phyloP scores from a whole-genome alignment of 345 rosid genomes.

The Euclidium syriacum region DNA sequence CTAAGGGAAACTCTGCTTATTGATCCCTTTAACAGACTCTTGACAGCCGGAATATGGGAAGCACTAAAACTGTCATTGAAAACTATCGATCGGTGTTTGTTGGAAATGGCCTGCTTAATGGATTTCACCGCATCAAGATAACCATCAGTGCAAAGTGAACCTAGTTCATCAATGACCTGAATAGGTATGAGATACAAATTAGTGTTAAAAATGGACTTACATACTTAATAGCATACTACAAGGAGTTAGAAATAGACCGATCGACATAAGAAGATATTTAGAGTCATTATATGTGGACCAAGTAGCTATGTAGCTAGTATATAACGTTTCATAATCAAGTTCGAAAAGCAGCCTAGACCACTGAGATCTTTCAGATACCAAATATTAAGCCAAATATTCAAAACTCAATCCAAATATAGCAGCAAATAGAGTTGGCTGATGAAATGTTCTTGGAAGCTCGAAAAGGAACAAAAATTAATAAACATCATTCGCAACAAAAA shows the following conservation, averaged over 20 bases:
- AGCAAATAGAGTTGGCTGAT: neutral
- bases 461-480: neutral
- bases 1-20: conserved; percentile 39
- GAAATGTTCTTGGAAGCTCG: neutral
- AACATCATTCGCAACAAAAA: neutral
- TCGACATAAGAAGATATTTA: neutral
- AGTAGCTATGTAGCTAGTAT: neutral
- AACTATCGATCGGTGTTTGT: conserved; percentile 45
- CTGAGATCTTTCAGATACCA: neutral
- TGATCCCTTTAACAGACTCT: conserved; percentile 39
- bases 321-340: neutral
- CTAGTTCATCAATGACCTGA: conserved; percentile 73
- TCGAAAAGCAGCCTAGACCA: neutral
- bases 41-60: conserved; percentile 30
- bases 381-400: neutral
- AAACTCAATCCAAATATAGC: neutral
- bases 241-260: neutral
- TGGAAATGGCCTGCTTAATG: conserved; percentile 53
- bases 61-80: conserved; percentile 38
- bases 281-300: neutral
- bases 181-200: conserved; percentile 3
- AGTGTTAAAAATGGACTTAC: neutral
- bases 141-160: conserved; percentile 34
- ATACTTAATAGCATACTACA: neutral
- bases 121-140: conserved; percentile 43